Evolutionary conservation across 2,329 filamentous ascomycete species (phyloP), one percentile per base, ranked within the genome.

Genomic region (Mollisiaceae sp.): DNA sequence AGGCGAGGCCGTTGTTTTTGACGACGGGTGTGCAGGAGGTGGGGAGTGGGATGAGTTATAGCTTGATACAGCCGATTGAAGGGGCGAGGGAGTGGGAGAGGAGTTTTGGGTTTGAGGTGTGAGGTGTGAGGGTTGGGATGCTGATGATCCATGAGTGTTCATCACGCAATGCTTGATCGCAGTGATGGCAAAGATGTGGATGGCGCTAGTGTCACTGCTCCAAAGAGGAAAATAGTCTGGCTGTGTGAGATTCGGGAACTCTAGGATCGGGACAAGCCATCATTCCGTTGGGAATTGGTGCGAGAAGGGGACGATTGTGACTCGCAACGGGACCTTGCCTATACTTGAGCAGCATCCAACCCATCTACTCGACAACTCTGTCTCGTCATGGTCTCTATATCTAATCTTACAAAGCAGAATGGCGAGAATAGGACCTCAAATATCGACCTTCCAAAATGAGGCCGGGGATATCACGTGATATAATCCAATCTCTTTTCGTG

Each of bases 21-120:
- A 73, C 79, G 1, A 84, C 78, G 39, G 82, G 82, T 0, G 82
- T 85, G 50, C 82, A 84, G 65, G 78, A 79, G 65, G 74, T 78
- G 50, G 50, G 50, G 14, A 55, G 58, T 24, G 72, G 74, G 43
- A 75, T 63, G 6, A 81, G 79, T 63, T 80, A 78, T 62, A 80
- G 78, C 4, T 61, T 81, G 36, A 75, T 81, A n/a, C 79, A 81
- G 69, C 79, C 79, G n/a, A 22, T 64, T 20, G 56, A 24, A 2
- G 52, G 52, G 14, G 52, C 52, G 24, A 55, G 18, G 35, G 52
- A 35, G 35, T 55, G 20, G 14, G 52, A 55, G 47, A 18, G 20
- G 27, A 27, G 47, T 27, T 32, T 54, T 15, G 27, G 27, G 15
- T 54, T 27, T 27, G 3, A 32, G 27, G 27, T 3, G 27, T 32